Conservation (phyloP, 805 yeast genomes). For the Schwanniomyces pseudopolymorphus region DNA sequence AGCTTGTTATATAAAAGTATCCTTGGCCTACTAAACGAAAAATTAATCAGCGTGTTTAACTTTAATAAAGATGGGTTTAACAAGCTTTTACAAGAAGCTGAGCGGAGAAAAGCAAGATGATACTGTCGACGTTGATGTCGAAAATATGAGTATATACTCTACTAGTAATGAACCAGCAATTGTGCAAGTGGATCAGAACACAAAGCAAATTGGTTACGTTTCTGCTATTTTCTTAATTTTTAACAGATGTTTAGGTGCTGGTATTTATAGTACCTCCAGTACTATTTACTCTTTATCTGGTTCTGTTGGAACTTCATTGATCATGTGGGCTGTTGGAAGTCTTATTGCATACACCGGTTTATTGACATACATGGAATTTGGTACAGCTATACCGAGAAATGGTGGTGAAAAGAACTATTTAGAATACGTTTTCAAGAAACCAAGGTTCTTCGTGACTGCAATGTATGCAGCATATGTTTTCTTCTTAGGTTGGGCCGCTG, state of each 20-base stretch:
- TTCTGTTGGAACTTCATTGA: slow-evolving; percentile 67
- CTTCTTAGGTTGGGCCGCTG: slow-evolving; percentile 83
- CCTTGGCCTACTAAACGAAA: neutral
- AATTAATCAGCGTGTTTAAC: neutral
- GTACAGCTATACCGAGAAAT: slow-evolving; percentile 71
- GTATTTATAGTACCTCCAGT: slow-evolving; percentile 68
- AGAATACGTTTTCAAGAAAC: slow-evolving; percentile 67
- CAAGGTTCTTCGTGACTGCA: slow-evolving; percentile 64
- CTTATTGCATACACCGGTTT: slow-evolving; percentile 57
- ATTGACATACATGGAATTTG: slow-evolving; percentile 77
- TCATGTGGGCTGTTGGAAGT: slow-evolving; percentile 76
- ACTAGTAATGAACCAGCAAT: slow-evolving; percentile 16
- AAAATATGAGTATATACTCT: neutral
- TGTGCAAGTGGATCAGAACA: slow-evolving; percentile 42
- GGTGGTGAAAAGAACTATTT: slow-evolving; percentile 87
- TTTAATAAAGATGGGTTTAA: neutral
- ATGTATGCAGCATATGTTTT: slow-evolving; percentile 68
- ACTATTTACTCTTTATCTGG: slow-evolving; percentile 59
- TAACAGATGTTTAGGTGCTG: slow-evolving; percentile 74
- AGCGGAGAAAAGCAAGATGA: neutral
- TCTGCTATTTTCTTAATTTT: slow-evolving; percentile 53
- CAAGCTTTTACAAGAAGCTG: neutral
- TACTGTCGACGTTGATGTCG: neutral
- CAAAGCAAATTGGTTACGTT: slow-evolving; percentile 44
- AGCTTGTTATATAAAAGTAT: neutral